phyloP scores from a whole-genome alignment of 2,329 filamentous ascomycete species.

The Elsinoe perseae region DNA sequence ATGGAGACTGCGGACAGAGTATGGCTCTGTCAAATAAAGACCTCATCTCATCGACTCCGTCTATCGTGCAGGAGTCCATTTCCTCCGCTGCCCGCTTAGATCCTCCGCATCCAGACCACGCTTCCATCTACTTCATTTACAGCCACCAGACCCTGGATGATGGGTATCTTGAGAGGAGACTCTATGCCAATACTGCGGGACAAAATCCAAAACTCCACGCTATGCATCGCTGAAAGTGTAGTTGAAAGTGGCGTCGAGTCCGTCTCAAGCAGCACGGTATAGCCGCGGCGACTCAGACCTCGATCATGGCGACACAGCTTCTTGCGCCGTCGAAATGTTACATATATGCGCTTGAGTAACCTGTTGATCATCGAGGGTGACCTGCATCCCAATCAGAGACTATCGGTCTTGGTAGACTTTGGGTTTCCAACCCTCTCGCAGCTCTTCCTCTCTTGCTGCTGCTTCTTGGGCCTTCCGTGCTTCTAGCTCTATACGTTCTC shows the following conservation, averaged over 20 bases:
- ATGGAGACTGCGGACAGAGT: too few relatives aligned
- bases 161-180: constrained; percentile 14
- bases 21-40: too few relatives aligned
- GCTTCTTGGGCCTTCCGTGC: constrained; percentile 64
- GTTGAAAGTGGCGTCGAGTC: neutral
- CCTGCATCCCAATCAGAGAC: constrained; percentile 12
- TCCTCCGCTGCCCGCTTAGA: neutral
- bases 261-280: neutral
- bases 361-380: neutral
- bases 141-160: neutral
- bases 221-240: neutral
- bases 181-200: neutral
- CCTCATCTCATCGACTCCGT: too few relatives aligned
- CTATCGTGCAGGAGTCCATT: too few relatives aligned
- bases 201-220: constrained; percentile 12
- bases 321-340: too few relatives aligned
- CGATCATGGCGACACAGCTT: neutral
- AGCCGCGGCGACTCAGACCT: neutral
- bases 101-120: neutral
- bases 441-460: constrained; percentile 65
- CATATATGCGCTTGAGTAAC: too few relatives aligned
- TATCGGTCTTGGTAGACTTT: constrained; percentile 86
- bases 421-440: constrained; percentile 82
- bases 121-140: neutral
- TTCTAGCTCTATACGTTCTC: constrained; percentile 87